Conservation (phyloP, 495 filamentous ascomycete genomes). For the Podospora didyma region DNA sequence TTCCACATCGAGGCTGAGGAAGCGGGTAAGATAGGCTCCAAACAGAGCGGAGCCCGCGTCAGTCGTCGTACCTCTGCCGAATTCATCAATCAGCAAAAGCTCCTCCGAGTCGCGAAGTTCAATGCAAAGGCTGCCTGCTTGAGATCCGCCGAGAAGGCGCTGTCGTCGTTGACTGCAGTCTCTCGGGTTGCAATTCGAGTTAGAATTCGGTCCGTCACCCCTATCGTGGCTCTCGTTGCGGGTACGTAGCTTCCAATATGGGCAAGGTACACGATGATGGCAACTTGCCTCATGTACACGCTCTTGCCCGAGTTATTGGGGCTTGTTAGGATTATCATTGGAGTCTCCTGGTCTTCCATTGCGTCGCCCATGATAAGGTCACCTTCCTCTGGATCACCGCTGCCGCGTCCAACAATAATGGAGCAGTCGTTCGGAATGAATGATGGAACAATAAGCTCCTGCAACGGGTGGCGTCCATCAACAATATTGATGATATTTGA, state of each 20-base stretch:
- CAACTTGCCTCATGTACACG: slow-evolving; percentile 92
- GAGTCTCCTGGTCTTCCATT: slow-evolving; percentile 42
- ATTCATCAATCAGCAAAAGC: slow-evolving; percentile 89
- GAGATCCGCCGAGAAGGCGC: slow-evolving; percentile 89
- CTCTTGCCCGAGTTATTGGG: slow-evolving; percentile 97
- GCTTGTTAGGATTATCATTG: slow-evolving; percentile 81
- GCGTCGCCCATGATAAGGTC: neutral
- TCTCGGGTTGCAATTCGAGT: slow-evolving; percentile 85
- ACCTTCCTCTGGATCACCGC: slow-evolving; percentile 5
- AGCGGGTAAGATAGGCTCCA: slow-evolving; percentile 73
- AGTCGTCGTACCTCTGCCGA: slow-evolving; percentile 88
- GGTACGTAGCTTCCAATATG: slow-evolving; percentile 93
- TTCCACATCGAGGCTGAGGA: slow-evolving; percentile 56
- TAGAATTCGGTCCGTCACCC: slow-evolving; percentile 88
- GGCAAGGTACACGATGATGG: slow-evolving; percentile 89
- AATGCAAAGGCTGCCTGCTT: slow-evolving; percentile 81
- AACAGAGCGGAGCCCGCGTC: slow-evolving; percentile 84
- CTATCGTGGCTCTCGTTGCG: slow-evolving; percentile 71
- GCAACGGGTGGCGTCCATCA: slow-evolving; percentile 82
- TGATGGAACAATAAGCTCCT: slow-evolving; percentile 81
- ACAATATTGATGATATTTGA: slow-evolving; percentile 73
- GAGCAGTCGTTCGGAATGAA: slow-evolving; percentile 81
- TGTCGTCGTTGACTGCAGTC: slow-evolving; percentile 79
- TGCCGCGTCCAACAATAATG: slow-evolving; percentile 60
- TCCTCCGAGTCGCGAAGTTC: slow-evolving; percentile 71